A percentile compares a stretch with the other conserved stretches of the same genome.
These are phyloP conservation scores for Mycena pura DNA, from an alignment of 768 basidiomycete genomes.

Conservation along the genomic window DNA sequence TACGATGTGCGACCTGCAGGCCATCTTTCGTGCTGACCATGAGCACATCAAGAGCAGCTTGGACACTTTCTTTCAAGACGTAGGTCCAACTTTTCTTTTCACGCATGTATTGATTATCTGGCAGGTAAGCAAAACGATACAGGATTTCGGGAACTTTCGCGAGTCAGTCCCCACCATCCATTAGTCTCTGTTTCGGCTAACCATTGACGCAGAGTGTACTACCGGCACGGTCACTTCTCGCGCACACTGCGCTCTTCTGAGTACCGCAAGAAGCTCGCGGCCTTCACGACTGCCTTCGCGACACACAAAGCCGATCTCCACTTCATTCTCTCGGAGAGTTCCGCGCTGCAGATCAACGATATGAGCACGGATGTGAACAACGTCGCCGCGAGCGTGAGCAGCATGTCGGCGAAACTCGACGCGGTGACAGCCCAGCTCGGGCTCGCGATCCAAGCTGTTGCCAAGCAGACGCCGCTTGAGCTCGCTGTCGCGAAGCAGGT, in stretches of 20 bases:
- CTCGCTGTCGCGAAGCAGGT: constrained; percentile 8
- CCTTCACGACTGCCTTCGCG: constrained; percentile 17
- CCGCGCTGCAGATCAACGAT: constrained; percentile 23
- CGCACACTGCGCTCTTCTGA: constrained; percentile 23
- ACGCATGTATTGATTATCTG: background rate
- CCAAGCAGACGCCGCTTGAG: constrained; percentile 15
- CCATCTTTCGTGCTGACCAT: constrained; percentile 24
- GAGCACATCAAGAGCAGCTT: constrained; percentile 12
- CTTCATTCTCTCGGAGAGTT: constrained; percentile 22
- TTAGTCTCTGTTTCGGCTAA: background rate
- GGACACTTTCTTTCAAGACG: constrained; percentile 17
- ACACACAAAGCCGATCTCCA: constrained; percentile 27
- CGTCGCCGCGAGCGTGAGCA: background rate
- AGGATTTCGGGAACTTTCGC: constrained; percentile 32
- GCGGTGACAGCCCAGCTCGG: constrained; percentile 6
- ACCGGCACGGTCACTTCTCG: constrained; percentile 25
- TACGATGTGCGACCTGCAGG: constrained; percentile 24
- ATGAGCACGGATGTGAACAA: background rate
- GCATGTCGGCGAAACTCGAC: constrained; percentile 18
- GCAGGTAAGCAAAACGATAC: constrained; percentile 12
- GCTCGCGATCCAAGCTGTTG: background rate
- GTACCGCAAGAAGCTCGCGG: constrained; percentile 28
- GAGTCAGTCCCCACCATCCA: constrained; percentile 18
- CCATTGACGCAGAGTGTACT: constrained; percentile 24
- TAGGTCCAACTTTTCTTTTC: background rate